These are phyloP conservation scores for Trichophyton verrucosum DNA, from an alignment of 2,329 filamentous ascomycete species.

Conservation along the genomic window DNA sequence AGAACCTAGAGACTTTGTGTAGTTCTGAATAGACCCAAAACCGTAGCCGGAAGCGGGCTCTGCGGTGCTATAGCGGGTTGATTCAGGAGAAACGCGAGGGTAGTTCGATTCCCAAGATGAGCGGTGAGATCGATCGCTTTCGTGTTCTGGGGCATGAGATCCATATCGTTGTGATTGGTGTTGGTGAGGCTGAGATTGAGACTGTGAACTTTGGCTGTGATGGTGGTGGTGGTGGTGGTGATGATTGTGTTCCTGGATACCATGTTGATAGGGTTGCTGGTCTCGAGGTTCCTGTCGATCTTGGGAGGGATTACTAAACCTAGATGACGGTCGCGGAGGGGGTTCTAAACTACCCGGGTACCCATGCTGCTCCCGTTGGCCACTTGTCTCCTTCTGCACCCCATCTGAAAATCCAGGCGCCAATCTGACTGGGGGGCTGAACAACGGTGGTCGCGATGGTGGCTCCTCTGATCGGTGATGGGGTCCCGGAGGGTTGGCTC, in stretches of 20 bases:
- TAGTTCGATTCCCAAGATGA: constrained; percentile 28
- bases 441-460: constrained; percentile 22
- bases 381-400: constrained; percentile 14
- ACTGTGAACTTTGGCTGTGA: neutral
- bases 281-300: constrained; percentile 31
- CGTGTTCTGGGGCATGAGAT: constrained; percentile 21
- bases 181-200: constrained; percentile 7
- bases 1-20: constrained; percentile 31
- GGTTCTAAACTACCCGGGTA: constrained; percentile 22
- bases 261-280: constrained; percentile 12
- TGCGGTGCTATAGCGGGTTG: constrained; percentile 23
- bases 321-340: constrained; percentile 17
- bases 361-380: constrained; percentile 19
- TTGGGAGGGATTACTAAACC: constrained; percentile 23
- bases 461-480: constrained; percentile 21
- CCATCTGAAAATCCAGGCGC: constrained; percentile 18
- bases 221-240: constrained; percentile 15
- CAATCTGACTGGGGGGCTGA: constrained; percentile 25
- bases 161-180: constrained; percentile 21
- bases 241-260: constrained; percentile 21
- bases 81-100: constrained; percentile 29
- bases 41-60: constrained; percentile 25
- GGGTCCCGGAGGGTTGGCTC: constrained; percentile 30
- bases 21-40: constrained; percentile 31
- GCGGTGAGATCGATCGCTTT: constrained; percentile 20